A percentile compares a stretch with the other conserved stretches of the same genome.
These are phyloP conservation scores for Penicillium sp. DNA, from an alignment of 2,329 filamentous ascomycete species.

Conservation along the genomic window DNA sequence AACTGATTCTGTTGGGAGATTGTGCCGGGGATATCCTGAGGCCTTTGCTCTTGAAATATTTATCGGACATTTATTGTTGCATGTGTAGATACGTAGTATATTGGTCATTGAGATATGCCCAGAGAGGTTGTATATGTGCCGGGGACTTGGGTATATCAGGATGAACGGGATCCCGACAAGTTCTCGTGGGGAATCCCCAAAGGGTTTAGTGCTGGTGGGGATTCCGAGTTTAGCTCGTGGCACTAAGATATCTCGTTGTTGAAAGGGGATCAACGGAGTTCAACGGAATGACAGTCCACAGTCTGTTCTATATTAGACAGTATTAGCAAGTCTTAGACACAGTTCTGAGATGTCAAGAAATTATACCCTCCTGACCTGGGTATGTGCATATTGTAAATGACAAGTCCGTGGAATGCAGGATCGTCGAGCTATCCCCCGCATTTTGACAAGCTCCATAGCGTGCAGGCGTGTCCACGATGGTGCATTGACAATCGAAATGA, in stretches of 20 bases:
- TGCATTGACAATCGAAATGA: conserved; percentile 5
- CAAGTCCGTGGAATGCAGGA: background rate
- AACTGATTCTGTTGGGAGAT: background rate
- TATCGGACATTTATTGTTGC: background rate
- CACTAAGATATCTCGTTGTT: conserved; percentile 7
- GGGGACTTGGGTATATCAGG: background rate
- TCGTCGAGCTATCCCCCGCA: conserved; percentile 7
- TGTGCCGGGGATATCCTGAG: background rate
- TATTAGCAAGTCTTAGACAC: background rate
- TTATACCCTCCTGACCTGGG: background rate
- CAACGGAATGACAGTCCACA: background rate
- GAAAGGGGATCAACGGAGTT: background rate
- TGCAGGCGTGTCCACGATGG: background rate
- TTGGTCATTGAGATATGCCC: background rate
- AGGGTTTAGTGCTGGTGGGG: conserved; percentile 12
- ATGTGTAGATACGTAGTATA: background rate
- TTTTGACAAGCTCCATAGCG: conserved; percentile 9
- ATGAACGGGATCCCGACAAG: conserved; percentile 9
- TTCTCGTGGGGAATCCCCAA: conserved; percentile 16
- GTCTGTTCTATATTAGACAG: background rate
- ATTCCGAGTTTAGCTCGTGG: conserved; percentile 22
- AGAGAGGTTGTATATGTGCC: background rate
- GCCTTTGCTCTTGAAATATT: background rate
- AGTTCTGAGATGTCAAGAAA: background rate
- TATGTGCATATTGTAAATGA: background rate